A percentile compares a stretch with the other conserved stretches of the same genome.
phyloP scores from a whole-genome alignment of 225 moss, liverwort and hornwort genomes.

The Straminergon stramineum region DNA sequence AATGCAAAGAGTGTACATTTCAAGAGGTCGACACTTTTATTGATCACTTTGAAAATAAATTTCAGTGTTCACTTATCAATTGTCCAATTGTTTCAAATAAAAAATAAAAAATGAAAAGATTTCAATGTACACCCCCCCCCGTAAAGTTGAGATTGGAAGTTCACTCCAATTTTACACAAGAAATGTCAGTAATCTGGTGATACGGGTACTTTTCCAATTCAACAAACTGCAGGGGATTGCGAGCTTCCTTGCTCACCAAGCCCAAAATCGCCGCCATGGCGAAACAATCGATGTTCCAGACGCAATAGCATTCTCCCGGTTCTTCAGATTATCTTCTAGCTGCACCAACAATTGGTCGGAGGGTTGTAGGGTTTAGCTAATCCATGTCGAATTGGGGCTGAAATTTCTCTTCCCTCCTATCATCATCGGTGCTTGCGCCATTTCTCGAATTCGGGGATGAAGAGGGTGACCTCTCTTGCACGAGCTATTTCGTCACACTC shows the following conservation, averaged over 20 bases:
- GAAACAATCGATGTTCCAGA: background rate
- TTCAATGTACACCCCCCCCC: too few relatives aligned
- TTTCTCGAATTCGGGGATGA: slow-evolving; percentile 23
- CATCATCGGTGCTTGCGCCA: background rate
- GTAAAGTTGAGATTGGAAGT: background rate
- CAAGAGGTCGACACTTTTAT: background rate
- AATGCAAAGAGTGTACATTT: background rate
- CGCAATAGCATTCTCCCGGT: background rate
- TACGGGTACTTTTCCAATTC: background rate
- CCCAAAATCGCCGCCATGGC: background rate
- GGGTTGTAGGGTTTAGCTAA: background rate
- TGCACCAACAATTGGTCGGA: background rate
- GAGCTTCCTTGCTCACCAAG: background rate
- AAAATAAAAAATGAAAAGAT: too few relatives aligned
- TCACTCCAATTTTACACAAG: background rate
- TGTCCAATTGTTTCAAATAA: too few relatives aligned
- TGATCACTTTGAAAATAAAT: background rate
- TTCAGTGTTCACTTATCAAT: background rate
- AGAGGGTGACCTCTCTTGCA: slow-evolving; percentile 11
- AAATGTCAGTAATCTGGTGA: background rate
- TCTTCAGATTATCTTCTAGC: background rate
- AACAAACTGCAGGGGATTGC: background rate
- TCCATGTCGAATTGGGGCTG: background rate
- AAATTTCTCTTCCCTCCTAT: background rate
- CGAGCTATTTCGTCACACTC: background rate